Conservation (phyloP, 2,329 filamentous ascomycete genomes). For the Laburnicola sp. region DNA sequence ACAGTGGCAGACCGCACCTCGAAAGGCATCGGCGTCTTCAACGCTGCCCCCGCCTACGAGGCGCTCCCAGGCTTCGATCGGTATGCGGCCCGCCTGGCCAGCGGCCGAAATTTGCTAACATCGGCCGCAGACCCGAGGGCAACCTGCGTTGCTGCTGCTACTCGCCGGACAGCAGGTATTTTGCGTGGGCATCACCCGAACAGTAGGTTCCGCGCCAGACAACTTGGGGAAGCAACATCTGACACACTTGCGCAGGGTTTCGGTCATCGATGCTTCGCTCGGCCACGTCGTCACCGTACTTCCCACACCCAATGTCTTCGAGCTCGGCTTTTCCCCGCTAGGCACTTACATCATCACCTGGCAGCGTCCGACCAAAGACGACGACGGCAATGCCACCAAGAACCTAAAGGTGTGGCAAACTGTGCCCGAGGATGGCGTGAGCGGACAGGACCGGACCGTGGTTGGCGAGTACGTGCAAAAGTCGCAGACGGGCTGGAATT, state of each 20-base stretch:
- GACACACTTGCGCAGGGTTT: conserved; percentile 60
- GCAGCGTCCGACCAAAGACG: conserved; percentile 92
- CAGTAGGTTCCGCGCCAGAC: conserved; percentile 50
- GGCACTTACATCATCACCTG: conserved; percentile 95
- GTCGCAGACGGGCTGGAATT: conserved; percentile 91
- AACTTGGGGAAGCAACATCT: neutral
- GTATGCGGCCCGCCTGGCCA: conserved; percentile 43
- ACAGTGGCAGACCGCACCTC: conserved; percentile 73
- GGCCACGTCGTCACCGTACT: conserved; percentile 76
- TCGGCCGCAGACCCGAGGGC: conserved; percentile 72
- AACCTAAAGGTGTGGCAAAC: conserved; percentile 97
- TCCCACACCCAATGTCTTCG: conserved; percentile 81
- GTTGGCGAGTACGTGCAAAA: conserved; percentile 94
- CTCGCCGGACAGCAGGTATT: conserved; percentile 93
- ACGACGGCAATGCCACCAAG: conserved; percentile 88
- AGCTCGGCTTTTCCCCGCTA: conserved; percentile 89
- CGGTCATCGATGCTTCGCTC: conserved; percentile 77
- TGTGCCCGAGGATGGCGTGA: conserved; percentile 66
- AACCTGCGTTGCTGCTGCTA: conserved; percentile 94
- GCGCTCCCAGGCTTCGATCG: conserved; percentile 75
- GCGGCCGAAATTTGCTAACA: conserved; percentile 14
- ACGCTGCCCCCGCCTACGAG: conserved; percentile 87
- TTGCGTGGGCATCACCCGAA: conserved; percentile 90
- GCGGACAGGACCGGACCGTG: conserved; percentile 66
- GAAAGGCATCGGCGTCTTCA: conserved; percentile 92